Evolutionary conservation across 305 asterid species (phyloP).

Genomic region (Fraxinus dipetala): DNA sequence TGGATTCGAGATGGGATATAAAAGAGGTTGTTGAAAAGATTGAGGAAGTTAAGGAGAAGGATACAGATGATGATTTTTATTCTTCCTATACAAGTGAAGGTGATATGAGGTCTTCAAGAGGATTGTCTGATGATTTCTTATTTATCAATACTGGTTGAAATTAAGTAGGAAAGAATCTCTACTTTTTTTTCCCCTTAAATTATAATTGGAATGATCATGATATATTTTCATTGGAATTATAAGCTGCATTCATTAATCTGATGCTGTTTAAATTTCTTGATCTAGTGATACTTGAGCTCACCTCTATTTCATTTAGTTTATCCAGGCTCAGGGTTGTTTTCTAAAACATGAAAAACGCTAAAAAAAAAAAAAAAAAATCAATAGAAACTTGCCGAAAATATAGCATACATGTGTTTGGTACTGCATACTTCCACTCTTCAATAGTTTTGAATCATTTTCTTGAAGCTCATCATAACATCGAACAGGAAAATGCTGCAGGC

Average conservation of each 20-base stretch:
- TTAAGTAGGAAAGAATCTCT: not conserved
- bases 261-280: not conserved
- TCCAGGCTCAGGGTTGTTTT: not conserved
- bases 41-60: constrained; percentile 51
- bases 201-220: constrained; percentile 4
- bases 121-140: constrained; percentile 54
- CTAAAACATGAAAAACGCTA: not conserved
- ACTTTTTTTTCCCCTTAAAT: not conserved
- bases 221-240: not conserved
- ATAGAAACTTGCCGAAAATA: not conserved
- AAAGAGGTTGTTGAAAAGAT: constrained; percentile 55
- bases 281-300: not conserved
- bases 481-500: too few species aligned
- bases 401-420: not conserved
- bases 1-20: constrained; percentile 57
- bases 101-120: constrained; percentile 53
- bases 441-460: not conserved
- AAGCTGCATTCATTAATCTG: not conserved
- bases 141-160: constrained; percentile 2
- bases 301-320: not conserved
- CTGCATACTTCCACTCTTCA: not conserved
- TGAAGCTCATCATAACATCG: not conserved
- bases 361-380: not conserved
- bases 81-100: constrained; percentile 49
- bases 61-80: constrained; percentile 42